Percentiles rank a stretch among this genome's conserved stretches.
These are phyloP conservation scores for Pseudomassariella vexata DNA, from an alignment of 2,329 filamentous ascomycete genomes.

Conservation along the genomic window DNA sequence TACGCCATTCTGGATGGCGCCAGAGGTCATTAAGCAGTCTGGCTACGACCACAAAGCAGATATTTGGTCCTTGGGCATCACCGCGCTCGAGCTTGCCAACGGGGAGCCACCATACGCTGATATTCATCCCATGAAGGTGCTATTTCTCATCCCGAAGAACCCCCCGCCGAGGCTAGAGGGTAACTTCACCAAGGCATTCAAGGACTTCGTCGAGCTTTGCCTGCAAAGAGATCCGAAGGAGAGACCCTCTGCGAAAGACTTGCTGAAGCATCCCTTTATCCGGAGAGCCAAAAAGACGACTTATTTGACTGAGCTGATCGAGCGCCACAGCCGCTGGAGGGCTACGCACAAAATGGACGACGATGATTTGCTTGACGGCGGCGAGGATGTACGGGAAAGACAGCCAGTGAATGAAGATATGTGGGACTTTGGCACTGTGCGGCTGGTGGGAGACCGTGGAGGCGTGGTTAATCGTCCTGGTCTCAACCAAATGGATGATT, in stretches of 20 bases:
- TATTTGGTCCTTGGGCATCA: conserved; percentile 96
- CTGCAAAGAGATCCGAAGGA: conserved; percentile 85
- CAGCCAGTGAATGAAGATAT: conserved; percentile 69
- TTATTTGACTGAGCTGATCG: conserved; percentile 94
- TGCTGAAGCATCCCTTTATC: conserved; percentile 87
- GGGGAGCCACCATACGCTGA: conserved; percentile 93
- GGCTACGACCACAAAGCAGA: conserved; percentile 98
- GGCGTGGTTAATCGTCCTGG: conserved; percentile 50
- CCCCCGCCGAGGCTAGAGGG: conserved; percentile 75
- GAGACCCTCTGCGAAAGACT: conserved; percentile 76
- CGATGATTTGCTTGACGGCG: conserved; percentile 59
- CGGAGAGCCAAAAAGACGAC: conserved; percentile 88
- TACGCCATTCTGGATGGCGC: conserved; percentile 99
- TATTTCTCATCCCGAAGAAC: conserved; percentile 95
- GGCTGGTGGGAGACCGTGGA: conserved; percentile 66
- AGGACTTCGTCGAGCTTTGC: conserved; percentile 79
- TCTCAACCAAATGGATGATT: conserved; percentile 69
- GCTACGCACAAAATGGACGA: conserved; percentile 70
- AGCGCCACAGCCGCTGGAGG: conserved; percentile 82
- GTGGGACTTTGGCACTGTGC: conserved; percentile 97
- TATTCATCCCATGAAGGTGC: conserved; percentile 96
- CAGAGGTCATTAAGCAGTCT: conserved; percentile 96
- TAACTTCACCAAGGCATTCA: conserved; percentile 76
- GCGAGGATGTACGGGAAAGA: conserved; percentile 51
- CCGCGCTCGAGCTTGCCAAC: conserved; percentile 83